A percentile compares a stretch with the other conserved stretches of the same genome.
Evolutionary conservation across 495 filamentous ascomycete species (phyloP).

Genomic region (Podospora pseudoanserina): DNA sequence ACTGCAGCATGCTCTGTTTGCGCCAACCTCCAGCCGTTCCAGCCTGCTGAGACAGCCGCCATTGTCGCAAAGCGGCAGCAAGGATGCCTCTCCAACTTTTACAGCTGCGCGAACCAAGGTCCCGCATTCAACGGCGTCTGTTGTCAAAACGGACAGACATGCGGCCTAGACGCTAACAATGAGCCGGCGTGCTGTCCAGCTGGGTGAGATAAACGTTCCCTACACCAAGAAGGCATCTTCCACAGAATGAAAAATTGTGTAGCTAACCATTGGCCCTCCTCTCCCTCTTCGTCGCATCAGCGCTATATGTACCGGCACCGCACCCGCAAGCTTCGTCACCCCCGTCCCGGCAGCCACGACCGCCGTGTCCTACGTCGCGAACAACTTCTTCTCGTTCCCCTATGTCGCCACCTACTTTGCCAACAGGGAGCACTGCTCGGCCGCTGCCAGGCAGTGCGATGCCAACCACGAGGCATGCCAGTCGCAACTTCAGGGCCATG

Average conservation of each 20-base stretch:
- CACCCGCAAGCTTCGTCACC: constrained; percentile 45
- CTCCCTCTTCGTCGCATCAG: constrained; percentile 20
- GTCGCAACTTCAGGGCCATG: constrained; percentile 51
- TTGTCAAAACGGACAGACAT: constrained; percentile 44
- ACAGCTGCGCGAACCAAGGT: constrained; percentile 41
- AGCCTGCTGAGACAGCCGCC: constrained; percentile 29
- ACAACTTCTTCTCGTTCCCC: constrained; percentile 62
- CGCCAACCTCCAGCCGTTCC: constrained; percentile 29
- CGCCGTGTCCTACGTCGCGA: constrained; percentile 42
- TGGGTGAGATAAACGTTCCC: constrained; percentile 31
- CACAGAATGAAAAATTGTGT: neutral
- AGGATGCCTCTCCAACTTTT: constrained; percentile 38
- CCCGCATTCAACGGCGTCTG: constrained; percentile 39
- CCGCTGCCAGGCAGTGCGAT: constrained; percentile 63
- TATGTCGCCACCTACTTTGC: constrained; percentile 63
- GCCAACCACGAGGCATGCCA: constrained; percentile 63
- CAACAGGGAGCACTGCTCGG: constrained; percentile 59
- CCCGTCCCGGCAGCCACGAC: constrained; percentile 39
- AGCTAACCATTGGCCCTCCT: neutral
- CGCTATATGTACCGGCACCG: constrained; percentile 45
- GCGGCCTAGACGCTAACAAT: constrained; percentile 40
- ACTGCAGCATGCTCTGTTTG: constrained; percentile 17
- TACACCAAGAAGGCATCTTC: neutral
- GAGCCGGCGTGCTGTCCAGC: constrained; percentile 46
- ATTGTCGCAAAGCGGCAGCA: constrained; percentile 24